phyloP scores from a whole-genome alignment of 2,329 filamentous ascomycete species.

The Pestalotiopsis fici region DNA sequence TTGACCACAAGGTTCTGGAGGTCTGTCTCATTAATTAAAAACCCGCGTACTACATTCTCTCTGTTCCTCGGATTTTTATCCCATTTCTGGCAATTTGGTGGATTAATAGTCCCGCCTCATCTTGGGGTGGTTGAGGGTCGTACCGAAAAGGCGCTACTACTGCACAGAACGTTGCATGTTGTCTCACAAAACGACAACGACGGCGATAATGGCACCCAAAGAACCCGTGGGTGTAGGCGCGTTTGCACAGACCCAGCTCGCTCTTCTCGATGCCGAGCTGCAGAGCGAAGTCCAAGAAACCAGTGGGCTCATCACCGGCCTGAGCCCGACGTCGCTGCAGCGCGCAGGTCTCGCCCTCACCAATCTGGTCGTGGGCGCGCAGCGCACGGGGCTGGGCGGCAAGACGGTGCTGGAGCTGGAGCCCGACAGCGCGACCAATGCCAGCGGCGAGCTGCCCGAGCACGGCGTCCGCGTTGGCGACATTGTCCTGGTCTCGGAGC shows the following conservation, averaged over 20 bases:
- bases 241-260: slow-evolving; percentile 72
- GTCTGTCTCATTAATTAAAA: no score
- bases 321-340: slow-evolving; percentile 69
- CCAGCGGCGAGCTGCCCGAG: slow-evolving; percentile 61
- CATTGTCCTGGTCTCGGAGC: slow-evolving; percentile 75
- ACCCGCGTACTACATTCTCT: no score
- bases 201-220: slow-evolving; percentile 34
- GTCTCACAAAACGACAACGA: neutral
- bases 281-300: slow-evolving; percentile 73
- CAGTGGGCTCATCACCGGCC: slow-evolving; percentile 63
- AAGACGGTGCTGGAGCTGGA: slow-evolving; percentile 82
- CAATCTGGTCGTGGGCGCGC: slow-evolving; percentile 72
- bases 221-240: slow-evolving; percentile 60
- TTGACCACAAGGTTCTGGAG: no score
- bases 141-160: neutral
- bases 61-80: no score
- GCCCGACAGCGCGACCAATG: slow-evolving; percentile 67
- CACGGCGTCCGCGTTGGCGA: slow-evolving; percentile 78
- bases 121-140: neutral
- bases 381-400: slow-evolving; percentile 89
- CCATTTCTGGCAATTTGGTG: neutral
- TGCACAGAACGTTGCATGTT: no score
- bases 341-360: slow-evolving; percentile 78
- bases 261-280: slow-evolving; percentile 71
- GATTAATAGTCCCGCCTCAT: neutral